Conservation (phyloP, 495 filamentous ascomycete species). For the Bacidia gigantensis region DNA sequence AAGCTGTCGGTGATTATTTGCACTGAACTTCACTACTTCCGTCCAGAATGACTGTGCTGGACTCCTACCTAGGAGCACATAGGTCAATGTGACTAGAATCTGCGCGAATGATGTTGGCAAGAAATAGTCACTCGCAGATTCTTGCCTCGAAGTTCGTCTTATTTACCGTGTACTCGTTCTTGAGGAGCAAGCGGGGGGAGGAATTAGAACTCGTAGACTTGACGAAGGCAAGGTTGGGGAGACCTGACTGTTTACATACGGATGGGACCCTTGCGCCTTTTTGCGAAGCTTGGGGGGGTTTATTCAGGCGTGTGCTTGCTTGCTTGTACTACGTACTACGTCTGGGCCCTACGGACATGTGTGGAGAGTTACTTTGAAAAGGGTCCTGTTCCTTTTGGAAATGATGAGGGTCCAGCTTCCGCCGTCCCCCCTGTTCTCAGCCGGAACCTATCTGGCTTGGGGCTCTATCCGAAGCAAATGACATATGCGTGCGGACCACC, state of each 20-base stretch:
- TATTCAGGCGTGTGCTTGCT: background rate
- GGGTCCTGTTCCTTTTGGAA: background rate
- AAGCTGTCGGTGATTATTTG: background rate
- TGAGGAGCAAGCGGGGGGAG: too few relatives aligned
- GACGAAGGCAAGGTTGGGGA: background rate
- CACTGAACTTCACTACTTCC: background rate
- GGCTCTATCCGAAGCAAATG: background rate
- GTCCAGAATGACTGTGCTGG: too few relatives aligned
- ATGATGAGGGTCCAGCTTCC: background rate
- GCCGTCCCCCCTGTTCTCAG: background rate
- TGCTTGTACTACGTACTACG: background rate
- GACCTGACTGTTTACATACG: background rate
- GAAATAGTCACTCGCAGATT: too few relatives aligned
- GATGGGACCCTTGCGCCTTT: background rate
- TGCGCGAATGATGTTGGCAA: too few relatives aligned
- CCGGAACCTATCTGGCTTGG: background rate
- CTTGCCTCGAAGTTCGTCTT: too few relatives aligned
- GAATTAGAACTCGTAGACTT: too few relatives aligned
- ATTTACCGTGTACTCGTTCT: too few relatives aligned
- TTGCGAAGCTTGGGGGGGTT: constrained; percentile 1
- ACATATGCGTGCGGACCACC: background rate
- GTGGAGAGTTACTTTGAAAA: background rate
- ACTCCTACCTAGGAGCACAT: too few relatives aligned
- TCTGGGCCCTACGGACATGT: too few relatives aligned
- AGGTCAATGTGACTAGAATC: too few relatives aligned